Evolutionary conservation across 306 rosid genomes (phyloP), one percentile per base, ranked within the genome.

Genomic region (Astragalus membranaceus): DNA sequence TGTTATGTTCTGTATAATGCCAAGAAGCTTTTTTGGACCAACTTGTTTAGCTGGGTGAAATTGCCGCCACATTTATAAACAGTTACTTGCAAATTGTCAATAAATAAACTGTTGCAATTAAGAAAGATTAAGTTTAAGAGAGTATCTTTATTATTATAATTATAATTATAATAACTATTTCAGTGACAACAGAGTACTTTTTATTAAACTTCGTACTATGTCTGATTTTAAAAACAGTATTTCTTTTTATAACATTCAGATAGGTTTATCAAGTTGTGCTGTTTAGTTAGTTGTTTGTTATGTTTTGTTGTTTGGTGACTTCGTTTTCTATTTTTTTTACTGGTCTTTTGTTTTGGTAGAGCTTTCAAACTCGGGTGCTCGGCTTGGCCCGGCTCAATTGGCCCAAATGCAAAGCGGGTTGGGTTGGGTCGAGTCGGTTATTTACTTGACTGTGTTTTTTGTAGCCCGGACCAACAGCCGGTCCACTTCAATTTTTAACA

Each of bases 21-120:
- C 54, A 68, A 59, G 14, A 47, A 41, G 7, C 20, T 7, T 39
- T 32, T 74, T 64, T 71, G 77, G 63, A 72, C 69, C 36, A 62
- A 23, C 9, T 8, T 35, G 61, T 51, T 74, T 35, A 53, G 44
- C 71, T 47, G 14, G 46, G 67, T 67, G 35, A 74, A 60, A 73
- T 32, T 67, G 74, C 49, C 42, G 70, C 70, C 41, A 76, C 74
- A 11, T 52, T 49, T 16, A 7, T 77, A 10, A 63, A 70, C 26
- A 65, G 49, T 37, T 42, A 64, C 74, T 60, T 64, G 65, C 68
- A 35, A 63, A 13, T 58, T 51, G 23, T 20, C 23, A 20, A 20
- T 20, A 20, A 20, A 39, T 23, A 0, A 12, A 69, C 64, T 37
- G 26, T 20, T 7, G 42, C 64, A 69, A 26, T 13, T 46, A 11